These are phyloP conservation scores for Penicillium ochrochloron DNA, from an alignment of 495 filamentous ascomycete genomes.

Conservation along the genomic window DNA sequence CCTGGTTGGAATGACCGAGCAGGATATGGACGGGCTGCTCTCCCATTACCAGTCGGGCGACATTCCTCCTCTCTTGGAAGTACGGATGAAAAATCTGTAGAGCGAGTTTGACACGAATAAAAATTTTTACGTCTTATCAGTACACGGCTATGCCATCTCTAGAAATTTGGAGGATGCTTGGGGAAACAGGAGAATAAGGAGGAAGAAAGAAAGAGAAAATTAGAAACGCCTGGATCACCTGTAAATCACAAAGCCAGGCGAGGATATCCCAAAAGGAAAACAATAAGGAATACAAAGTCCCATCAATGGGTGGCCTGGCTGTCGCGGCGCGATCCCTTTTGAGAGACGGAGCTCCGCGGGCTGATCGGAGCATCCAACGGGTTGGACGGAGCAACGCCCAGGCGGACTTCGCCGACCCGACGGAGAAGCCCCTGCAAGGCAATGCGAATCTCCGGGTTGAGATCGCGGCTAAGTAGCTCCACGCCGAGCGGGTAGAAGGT, in stretches of 20 bases:
- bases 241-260: slow-evolving; percentile 30
- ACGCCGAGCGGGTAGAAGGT: slow-evolving; percentile 86
- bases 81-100: slow-evolving; percentile 30
- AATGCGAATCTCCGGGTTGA: slow-evolving; percentile 74
- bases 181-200: slow-evolving; percentile 12
- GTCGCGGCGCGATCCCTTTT: slow-evolving; percentile 36
- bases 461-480: slow-evolving; percentile 80
- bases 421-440: slow-evolving; percentile 76
- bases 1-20: slow-evolving; percentile 79
- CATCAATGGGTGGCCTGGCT: slow-evolving; percentile 28
- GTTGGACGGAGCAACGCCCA: slow-evolving; percentile 61
- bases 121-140: slow-evolving; percentile 30
- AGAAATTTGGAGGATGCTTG: slow-evolving; percentile 23
- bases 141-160: slow-evolving; percentile 41
- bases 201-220: slow-evolving; percentile 11
- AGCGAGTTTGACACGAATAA: slow-evolving; percentile 11
- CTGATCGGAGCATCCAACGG: slow-evolving; percentile 48
- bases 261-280: slow-evolving; percentile 43
- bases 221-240: slow-evolving; percentile 28
- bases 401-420: slow-evolving; percentile 78
- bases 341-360: slow-evolving; percentile 50
- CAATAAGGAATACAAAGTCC: slow-evolving; percentile 15
- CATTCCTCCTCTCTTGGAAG: slow-evolving; percentile 45
- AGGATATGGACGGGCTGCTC: slow-evolving; percentile 81
- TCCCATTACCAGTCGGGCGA: slow-evolving; percentile 63